Conservation (phyloP, 148 eudicot species). For the Oxyria digyna region DNA sequence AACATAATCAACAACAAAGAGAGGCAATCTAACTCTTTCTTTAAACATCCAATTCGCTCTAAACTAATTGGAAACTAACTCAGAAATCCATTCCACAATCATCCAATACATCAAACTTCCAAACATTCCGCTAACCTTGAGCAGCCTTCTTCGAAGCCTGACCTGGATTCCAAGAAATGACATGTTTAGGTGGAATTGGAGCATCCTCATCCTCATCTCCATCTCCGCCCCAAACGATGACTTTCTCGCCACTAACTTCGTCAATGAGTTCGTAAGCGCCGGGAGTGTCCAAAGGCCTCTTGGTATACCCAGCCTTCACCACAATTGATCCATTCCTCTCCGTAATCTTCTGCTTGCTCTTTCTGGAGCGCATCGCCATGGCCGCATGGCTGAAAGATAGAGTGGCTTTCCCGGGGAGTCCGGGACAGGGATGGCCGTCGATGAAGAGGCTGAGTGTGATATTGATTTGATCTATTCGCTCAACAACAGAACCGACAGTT, state of each 20-base stretch:
- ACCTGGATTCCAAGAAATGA: constrained; percentile 25
- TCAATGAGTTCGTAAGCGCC: constrained; percentile 53
- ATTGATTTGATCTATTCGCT: too few species aligned
- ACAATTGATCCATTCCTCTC: constrained; percentile 12
- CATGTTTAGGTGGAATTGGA: constrained; percentile 20
- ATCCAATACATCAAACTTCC: not conserved
- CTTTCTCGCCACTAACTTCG: constrained; percentile 40
- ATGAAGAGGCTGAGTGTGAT: constrained; percentile 4
- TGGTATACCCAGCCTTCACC: constrained; percentile 25
- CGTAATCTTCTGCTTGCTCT: constrained; percentile 5
- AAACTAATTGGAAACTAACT: not conserved
- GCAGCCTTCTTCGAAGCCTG: constrained; percentile 2
- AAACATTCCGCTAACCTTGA: constrained; percentile 21
- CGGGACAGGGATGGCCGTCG: constrained; percentile 6
- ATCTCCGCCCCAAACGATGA: constrained; percentile 53
- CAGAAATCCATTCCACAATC: not conserved
- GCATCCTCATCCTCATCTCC: constrained; percentile 24
- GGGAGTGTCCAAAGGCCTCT: constrained; percentile 31
- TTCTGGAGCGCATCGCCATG: not conserved
- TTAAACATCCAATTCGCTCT: not conserved
- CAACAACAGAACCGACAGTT: too few species aligned
- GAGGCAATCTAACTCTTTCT: not conserved
- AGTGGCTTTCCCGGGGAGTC: not conserved
- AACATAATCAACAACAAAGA: not conserved
- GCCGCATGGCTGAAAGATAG: not conserved